Evolutionary conservation across 192 early-diverging fungal species (phyloP).

Genomic region (Entomortierella lignicola): DNA sequence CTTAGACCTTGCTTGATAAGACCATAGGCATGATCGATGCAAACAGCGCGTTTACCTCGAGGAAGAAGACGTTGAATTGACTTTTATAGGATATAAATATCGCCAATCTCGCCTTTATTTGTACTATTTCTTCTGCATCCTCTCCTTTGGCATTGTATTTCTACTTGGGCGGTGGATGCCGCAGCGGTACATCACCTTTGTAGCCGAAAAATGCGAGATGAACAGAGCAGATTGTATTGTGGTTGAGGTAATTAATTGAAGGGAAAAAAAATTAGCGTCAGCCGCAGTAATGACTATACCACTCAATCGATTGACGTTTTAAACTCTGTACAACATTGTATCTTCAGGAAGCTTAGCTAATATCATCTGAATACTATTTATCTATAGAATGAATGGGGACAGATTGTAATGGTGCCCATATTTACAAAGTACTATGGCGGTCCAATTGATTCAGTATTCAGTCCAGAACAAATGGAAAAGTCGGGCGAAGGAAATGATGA

Average conservation of each 20-base stretch:
- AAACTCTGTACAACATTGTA: too few relatives aligned
- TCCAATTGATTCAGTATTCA: slow-evolving; percentile 76
- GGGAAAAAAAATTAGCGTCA: not conserved
- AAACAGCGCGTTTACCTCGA: slow-evolving; percentile 66
- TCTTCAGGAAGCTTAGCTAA: too few relatives aligned
- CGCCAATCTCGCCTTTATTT: slow-evolving; percentile 59
- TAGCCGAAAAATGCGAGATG: slow-evolving; percentile 71
- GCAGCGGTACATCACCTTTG: slow-evolving; percentile 75
- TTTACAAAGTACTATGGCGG: slow-evolving; percentile 71
- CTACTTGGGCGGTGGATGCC: slow-evolving; percentile 91
- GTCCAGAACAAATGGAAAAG: slow-evolving; percentile 59
- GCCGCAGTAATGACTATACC: too few relatives aligned
- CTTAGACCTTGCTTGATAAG: not conserved
- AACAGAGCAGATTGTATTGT: slow-evolving; percentile 80
- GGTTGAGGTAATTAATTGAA: slow-evolving; percentile 58
- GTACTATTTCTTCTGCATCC: slow-evolving; percentile 73
- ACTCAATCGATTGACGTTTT: too few relatives aligned
- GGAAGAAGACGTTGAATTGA: slow-evolving; percentile 78
- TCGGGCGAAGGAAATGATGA: not conserved
- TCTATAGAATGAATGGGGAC: slow-evolving; percentile 75
- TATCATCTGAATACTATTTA: too few relatives aligned
- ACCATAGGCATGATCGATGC: slow-evolving; percentile 34
- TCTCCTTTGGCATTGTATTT: slow-evolving; percentile 78
- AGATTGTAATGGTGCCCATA: slow-evolving; percentile 63
- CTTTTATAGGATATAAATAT: slow-evolving; percentile 73